Evolutionary conservation across 2,329 filamentous ascomycete species (phyloP).

Genomic region (Tolypocladium album): DNA sequence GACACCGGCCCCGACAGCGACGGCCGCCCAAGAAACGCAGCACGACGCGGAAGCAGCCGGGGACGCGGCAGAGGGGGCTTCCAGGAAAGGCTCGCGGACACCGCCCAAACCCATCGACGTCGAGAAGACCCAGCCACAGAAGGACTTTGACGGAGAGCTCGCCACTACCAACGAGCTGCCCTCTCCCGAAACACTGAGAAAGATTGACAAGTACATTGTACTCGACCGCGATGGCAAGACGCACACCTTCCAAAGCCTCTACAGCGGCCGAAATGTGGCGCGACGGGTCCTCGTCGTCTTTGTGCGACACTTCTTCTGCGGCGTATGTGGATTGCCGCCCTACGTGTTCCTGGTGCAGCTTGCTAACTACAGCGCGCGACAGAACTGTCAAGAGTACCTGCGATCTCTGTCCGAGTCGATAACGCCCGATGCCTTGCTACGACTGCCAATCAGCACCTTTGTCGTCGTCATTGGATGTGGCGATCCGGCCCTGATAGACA

Average conservation of each 20-base stretch:
- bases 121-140: constrained; percentile 30
- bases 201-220: constrained; percentile 44
- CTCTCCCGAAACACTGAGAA: constrained; percentile 32
- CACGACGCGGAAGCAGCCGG: background rate
- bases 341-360: constrained; percentile 1
- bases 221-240: constrained; percentile 51
- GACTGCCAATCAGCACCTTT: constrained; percentile 45
- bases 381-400: constrained; percentile 72
- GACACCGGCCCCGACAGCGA: background rate
- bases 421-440: constrained; percentile 36
- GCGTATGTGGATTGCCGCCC: constrained; percentile 38
- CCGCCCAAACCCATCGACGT: constrained; percentile 18
- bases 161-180: constrained; percentile 46
- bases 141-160: constrained; percentile 46
- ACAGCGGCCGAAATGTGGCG: constrained; percentile 41
- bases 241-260: constrained; percentile 52
- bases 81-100: constrained; percentile 2
- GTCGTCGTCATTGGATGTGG: constrained; percentile 66
- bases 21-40: background rate
- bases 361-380: constrained; percentile 3
- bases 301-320: constrained; percentile 72
- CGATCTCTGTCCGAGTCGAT: constrained; percentile 50
- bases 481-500: constrained; percentile 53
- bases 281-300: constrained; percentile 59
- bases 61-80: background rate